These are phyloP conservation scores for Amanita jacksonii DNA, from an alignment of 768 basidiomycete genomes.

Conservation along the genomic window DNA sequence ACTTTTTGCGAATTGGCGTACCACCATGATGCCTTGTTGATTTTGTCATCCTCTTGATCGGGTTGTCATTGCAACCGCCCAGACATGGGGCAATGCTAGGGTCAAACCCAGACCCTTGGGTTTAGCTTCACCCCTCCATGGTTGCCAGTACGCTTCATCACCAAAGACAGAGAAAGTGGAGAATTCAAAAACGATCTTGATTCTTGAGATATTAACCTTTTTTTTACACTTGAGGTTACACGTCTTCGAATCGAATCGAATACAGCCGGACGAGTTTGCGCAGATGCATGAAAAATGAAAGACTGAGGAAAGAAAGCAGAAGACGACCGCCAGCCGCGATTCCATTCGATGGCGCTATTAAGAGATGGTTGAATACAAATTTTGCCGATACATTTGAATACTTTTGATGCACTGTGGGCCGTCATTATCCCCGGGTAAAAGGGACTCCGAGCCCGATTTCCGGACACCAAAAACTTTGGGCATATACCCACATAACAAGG, in stretches of 20 bases:
- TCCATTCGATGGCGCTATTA: conserved; percentile 1
- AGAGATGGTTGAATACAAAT: neutral
- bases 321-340: neutral
- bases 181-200: neutral
- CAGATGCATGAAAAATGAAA: too few species aligned
- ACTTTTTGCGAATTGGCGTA: conserved; percentile 6
- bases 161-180: neutral
- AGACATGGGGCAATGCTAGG: too few species aligned
- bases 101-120: too few species aligned
- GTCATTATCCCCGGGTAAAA: too few species aligned
- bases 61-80: too few species aligned
- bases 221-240: conserved; percentile 6
- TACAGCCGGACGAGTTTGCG: neutral
- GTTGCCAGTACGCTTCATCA: neutral
- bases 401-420: conserved; percentile 4
- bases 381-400: conserved; percentile 1
- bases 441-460: too few species aligned
- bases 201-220: conserved; percentile 6
- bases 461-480: too few species aligned
- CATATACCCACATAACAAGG: neutral
- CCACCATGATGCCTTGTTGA: neutral
- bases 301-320: too few species aligned
- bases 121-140: too few species aligned
- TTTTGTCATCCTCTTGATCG: too few species aligned
- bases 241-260: conserved; percentile 1